Base-by-base conservation (phyloP, 148 eudicot species). In the Camellia japonica region DNA sequence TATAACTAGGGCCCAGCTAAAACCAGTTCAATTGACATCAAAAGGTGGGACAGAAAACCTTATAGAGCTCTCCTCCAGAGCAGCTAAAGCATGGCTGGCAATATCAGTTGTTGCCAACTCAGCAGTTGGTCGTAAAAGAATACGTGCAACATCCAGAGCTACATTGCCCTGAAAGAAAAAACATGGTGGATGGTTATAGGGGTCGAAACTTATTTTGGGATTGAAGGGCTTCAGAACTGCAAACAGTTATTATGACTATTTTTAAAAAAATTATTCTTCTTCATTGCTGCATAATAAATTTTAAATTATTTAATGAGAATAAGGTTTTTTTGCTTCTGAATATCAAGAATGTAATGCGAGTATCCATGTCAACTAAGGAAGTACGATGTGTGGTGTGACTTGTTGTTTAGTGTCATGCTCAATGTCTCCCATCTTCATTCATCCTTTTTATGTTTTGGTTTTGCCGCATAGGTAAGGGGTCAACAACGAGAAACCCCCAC, bases 81-180 rank as follows among this genome's bases (percentile, higher is more conserved):
- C 90, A 78, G 88, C 83, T 78, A 93, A 80, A 51, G 99, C 95
- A 73, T 93, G 97, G 71, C 81, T 82, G 41, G 99, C 91, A 78
- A 95, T 91, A 90, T 95, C 99, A 86, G 98, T 95, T 66, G 78
- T 83, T 72, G 93, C 92, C 84, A 95, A 77, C 84, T 93, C 97
- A 19, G 41, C 82, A 7, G 93, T 86, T 62, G 98, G 86, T 61
- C 90, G 85, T 82, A 95, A 79, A 77, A 95, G 95, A 71, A 95
- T 89, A 69, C 99, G 88, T 51, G 99, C 99, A 77, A 89, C 93
- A 87, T 95, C 98, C 87, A 95, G 98, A 82, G 99, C 99, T 71
- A 95, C 99, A 84, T 95, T 95, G 2, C 99, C 99, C 99, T 95
- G 82, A 75, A 80, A 82, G 16, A 41, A 75, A 80, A 69, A 80